phyloP scores from a whole-genome alignment of 1,284 basidiomycete species.

The Ustilago sp. region DNA sequence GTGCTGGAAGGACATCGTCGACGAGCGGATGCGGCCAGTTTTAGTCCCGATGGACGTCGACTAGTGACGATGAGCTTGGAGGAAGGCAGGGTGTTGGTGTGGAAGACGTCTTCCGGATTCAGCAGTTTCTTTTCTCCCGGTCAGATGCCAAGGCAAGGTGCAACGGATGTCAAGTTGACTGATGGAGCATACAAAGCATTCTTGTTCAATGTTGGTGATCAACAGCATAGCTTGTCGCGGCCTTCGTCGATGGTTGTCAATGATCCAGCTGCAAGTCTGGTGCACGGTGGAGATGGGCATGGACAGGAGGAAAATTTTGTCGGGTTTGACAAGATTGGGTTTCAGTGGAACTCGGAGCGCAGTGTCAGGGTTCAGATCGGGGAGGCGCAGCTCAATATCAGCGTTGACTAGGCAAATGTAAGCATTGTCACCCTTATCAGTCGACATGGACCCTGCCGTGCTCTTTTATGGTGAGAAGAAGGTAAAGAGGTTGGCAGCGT shows the following conservation, averaged over 20 bases:
- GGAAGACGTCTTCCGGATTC: conserved; percentile 72
- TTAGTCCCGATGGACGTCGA: conserved; percentile 90
- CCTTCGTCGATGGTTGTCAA: background rate
- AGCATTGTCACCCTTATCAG: background rate
- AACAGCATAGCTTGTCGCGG: conserved; percentile 8
- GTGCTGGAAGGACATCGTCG: conserved; percentile 85
- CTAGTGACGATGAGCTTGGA: conserved; percentile 87
- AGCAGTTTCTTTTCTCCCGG: conserved; percentile 90
- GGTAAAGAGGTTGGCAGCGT: too few species aligned
- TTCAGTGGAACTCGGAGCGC: conserved; percentile 60
- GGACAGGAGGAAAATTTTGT: conserved; percentile 36
- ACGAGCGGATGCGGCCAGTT: conserved; percentile 69
- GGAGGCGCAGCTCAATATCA: conserved; percentile 57
- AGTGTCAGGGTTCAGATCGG: conserved; percentile 60
- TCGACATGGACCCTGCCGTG: background rate
- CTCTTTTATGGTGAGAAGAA: too few species aligned
- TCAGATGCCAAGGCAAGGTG: conserved; percentile 87
- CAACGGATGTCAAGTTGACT: conserved; percentile 72
- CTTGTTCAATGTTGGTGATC: conserved; percentile 56
- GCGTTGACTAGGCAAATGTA: conserved; percentile 39
- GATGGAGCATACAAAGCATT: conserved; percentile 67
- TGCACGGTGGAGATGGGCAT: background rate
- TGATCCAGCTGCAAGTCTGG: background rate
- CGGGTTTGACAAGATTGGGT: conserved; percentile 43
- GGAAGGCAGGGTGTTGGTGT: conserved; percentile 74